Evolutionary conservation across 495 filamentous ascomycete species (phyloP).

Genomic region (Patellaria atrata): DNA sequence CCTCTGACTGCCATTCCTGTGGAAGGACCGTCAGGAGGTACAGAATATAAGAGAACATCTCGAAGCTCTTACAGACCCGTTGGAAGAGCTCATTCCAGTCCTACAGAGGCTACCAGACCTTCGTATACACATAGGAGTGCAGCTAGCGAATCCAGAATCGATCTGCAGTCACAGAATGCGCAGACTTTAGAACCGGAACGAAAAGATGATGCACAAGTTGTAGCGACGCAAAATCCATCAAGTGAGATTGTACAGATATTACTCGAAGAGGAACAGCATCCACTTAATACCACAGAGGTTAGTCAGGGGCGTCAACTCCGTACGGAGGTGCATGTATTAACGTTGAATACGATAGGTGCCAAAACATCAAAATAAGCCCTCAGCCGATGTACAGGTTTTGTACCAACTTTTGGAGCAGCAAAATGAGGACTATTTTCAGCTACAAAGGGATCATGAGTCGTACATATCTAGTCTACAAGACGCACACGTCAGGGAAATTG

Average conservation of each 20-base stretch:
- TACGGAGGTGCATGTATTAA: slow-evolving; percentile 14
- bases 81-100: slow-evolving; percentile 7
- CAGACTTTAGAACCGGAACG: background rate
- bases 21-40: slow-evolving; percentile 9
- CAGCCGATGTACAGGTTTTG: too few relatives aligned
- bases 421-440: slow-evolving; percentile 16
- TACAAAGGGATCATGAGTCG: slow-evolving; percentile 23
- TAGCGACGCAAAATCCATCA: too few relatives aligned
- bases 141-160: slow-evolving; percentile 12
- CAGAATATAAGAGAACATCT: slow-evolving; percentile 13
- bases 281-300: background rate
- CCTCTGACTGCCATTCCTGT: slow-evolving; percentile 7
- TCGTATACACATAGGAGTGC: slow-evolving; percentile 18
- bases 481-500: slow-evolving; percentile 23
- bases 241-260: too few relatives aligned
- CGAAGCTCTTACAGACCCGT: slow-evolving; percentile 15
- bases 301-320: slow-evolving; percentile 1
- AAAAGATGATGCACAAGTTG: too few relatives aligned
- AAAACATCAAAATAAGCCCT: too few relatives aligned
- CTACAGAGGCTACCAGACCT: slow-evolving; percentile 7
- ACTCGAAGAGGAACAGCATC: background rate
- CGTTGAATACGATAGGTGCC: too few relatives aligned
- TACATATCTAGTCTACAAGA: slow-evolving; percentile 20
- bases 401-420: too few relatives aligned
- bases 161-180: slow-evolving; percentile 2